Evolutionary conservation across 257 asterid species (phyloP).

Genomic region (Buddleja alternifolia): DNA sequence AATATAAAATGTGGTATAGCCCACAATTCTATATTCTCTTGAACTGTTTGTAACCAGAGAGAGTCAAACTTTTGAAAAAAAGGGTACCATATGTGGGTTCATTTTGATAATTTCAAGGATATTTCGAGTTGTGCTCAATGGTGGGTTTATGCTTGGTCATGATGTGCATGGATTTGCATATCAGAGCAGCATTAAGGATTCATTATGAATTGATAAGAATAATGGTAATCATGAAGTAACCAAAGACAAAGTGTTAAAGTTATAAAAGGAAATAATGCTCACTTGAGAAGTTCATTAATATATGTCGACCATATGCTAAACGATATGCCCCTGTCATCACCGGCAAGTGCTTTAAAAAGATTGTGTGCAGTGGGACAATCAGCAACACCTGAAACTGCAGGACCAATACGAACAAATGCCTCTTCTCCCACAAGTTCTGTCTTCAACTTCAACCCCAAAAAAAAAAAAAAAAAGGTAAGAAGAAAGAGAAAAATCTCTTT

Average conservation of each 20-base stretch:
- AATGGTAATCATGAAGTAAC: conserved; percentile 7
- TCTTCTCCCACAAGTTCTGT: conserved; percentile 81
- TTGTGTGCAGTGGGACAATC: conserved; percentile 88
- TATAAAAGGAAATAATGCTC: conserved; percentile 37
- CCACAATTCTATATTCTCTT: no score
- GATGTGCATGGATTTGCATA: not conserved
- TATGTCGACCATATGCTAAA: conserved; percentile 78
- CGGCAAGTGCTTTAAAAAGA: conserved; percentile 92
- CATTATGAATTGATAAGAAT: not conserved
- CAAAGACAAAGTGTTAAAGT: not conserved
- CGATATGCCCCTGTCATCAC: conserved; percentile 73
- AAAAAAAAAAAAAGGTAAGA: conserved; percentile 13
- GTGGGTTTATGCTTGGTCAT: not conserved
- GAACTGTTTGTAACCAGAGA: not conserved
- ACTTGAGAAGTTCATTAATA: conserved; percentile 84
- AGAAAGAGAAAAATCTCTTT: conserved; percentile 17
- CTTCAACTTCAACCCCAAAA: conserved; percentile 41
- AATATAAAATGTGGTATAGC: not conserved
- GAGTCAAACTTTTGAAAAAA: not conserved
- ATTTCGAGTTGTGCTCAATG: not conserved
- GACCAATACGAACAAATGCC: conserved; percentile 94
- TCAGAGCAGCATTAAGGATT: not conserved
- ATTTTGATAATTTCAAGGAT: not conserved
- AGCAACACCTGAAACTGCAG: conserved; percentile 95
- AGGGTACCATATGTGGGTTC: not conserved